Evolutionary conservation across 2,329 filamentous ascomycete genomes (phyloP).

Genomic region (Exophiala sideris): DNA sequence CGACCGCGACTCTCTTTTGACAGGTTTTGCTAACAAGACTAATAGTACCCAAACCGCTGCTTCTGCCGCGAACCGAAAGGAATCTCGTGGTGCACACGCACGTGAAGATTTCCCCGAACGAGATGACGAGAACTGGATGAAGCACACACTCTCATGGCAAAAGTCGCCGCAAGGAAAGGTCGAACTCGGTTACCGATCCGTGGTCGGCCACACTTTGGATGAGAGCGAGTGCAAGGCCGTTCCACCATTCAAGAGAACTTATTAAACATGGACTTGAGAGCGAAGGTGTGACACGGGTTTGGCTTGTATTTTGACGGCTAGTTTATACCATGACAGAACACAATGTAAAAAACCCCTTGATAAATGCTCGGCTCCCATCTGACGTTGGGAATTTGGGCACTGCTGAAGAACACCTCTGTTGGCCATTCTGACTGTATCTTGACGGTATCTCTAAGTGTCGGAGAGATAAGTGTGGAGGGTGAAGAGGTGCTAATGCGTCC

Average conservation of each 20-base stretch:
- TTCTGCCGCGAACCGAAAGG: conserved; percentile 88
- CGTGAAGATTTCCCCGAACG: conserved; percentile 95
- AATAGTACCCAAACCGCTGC: conserved; percentile 70
- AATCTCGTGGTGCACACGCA: conserved; percentile 94
- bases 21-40: conserved; percentile 2
- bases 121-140: conserved; percentile 98
- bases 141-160: conserved; percentile 97
- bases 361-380: too few relatives aligned
- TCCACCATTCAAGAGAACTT: conserved; percentile 80
- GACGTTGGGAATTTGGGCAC: too few relatives aligned
- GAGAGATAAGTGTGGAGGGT: too few relatives aligned
- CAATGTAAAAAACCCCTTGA: conserved; percentile 7
- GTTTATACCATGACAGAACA: conserved; percentile 8
- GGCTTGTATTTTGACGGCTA: background rate
- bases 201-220: conserved; percentile 79
- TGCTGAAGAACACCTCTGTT: too few relatives aligned
- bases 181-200: conserved; percentile 79
- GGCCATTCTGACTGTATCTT: too few relatives aligned
- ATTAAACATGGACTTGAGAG: conserved; percentile 35
- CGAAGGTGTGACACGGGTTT: background rate
- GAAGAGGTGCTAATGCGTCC: too few relatives aligned
- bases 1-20: background rate
- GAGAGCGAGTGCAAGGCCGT: conserved; percentile 95
- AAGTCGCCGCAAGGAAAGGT: conserved; percentile 85
- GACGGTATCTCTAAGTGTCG: too few relatives aligned